phyloP scores from a whole-genome alignment of 345 rosid genomes.

The Corchorus capsularis region DNA sequence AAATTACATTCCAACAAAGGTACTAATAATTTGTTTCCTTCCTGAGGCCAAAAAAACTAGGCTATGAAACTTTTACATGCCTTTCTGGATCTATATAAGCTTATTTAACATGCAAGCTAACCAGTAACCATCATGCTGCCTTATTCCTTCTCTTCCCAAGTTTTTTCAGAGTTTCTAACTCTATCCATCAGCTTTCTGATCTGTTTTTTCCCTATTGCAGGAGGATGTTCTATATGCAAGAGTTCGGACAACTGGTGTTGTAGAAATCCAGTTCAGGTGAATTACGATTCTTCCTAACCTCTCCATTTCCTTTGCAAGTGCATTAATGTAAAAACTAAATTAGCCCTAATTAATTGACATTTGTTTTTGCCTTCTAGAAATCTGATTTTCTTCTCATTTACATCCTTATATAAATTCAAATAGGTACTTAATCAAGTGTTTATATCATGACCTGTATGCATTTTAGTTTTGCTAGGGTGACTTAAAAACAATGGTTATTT shows the following conservation, averaged over 20 bases:
- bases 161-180: background rate
- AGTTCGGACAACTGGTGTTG: slow-evolving; percentile 97
- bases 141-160: background rate
- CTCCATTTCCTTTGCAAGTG: background rate
- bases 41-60: background rate
- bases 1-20: slow-evolving; percentile 93
- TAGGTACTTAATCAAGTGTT: background rate
- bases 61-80: background rate
- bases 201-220: slow-evolving; percentile 40
- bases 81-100: background rate
- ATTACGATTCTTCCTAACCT: background rate
- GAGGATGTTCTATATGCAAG: slow-evolving; percentile 96
- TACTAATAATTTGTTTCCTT: slow-evolving; percentile 30
- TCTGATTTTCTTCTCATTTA: background rate
- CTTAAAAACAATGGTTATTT: background rate
- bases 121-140: background rate
- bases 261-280: slow-evolving; percentile 99
- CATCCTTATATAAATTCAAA: background rate
- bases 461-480: slow-evolving; percentile 9
- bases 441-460: background rate
- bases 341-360: background rate
- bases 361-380: background rate
- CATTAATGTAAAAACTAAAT: background rate
- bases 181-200: slow-evolving; percentile 10
- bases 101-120: background rate